Conservation (phyloP, 2,329 filamentous ascomycete genomes). For the Fusarium tjaetaba region DNA sequence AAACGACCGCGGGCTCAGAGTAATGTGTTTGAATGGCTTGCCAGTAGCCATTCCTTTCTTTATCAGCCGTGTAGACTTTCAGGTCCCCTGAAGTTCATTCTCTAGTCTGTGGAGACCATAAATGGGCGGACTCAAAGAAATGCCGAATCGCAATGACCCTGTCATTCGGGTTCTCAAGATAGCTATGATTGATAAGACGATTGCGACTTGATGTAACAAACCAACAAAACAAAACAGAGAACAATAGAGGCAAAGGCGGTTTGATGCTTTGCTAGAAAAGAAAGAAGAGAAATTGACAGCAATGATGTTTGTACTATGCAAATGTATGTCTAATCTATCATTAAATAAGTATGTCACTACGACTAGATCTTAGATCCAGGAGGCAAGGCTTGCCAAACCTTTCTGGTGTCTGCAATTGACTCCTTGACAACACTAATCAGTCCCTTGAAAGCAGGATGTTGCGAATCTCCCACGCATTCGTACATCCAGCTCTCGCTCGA, state of each 20-base stretch:
- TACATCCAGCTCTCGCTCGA: slow-evolving; percentile 91
- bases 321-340: slow-evolving; percentile 4
- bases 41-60: slow-evolving; percentile 2
- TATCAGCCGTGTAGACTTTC: slow-evolving; percentile 1
- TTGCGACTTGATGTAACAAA: slow-evolving; percentile 30
- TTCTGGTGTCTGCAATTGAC: slow-evolving; percentile 74
- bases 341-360: background rate
- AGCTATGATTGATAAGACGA: slow-evolving; percentile 12
- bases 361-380: slow-evolving; percentile 65
- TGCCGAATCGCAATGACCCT: slow-evolving; percentile 31
- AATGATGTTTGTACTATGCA: background rate
- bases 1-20: slow-evolving; percentile 47
- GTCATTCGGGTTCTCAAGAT: background rate
- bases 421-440: slow-evolving; percentile 84
- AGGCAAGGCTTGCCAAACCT: slow-evolving; percentile 70
- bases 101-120: background rate
- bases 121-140: slow-evolving; percentile 24
- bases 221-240: background rate
- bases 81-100: background rate
- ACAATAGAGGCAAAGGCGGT: slow-evolving; percentile 3
- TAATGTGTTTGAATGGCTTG: background rate
- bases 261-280: background rate
- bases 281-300: slow-evolving; percentile 8
- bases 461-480: slow-evolving; percentile 87
- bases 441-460: slow-evolving; percentile 74